These are phyloP conservation scores for Emericellopsis cladophorae DNA, from an alignment of 2,329 filamentous ascomycete genomes.

Conservation along the genomic window DNA sequence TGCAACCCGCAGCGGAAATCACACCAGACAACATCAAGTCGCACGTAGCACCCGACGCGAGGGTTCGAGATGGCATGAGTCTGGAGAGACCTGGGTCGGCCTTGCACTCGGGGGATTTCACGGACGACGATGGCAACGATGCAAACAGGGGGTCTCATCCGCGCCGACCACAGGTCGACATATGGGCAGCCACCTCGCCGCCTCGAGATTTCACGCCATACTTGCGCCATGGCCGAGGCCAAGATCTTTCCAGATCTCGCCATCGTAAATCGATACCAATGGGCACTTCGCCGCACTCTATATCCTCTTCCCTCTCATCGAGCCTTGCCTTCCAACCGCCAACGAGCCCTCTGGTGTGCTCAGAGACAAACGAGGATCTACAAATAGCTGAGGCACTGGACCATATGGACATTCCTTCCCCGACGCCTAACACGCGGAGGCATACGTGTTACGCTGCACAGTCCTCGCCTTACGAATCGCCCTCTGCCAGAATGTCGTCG, in stretches of 20 bases:
- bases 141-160: slow-evolving; percentile 6
- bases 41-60: slow-evolving; percentile 9
- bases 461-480: slow-evolving; percentile 20
- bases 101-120: slow-evolving; percentile 56
- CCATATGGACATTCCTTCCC: slow-evolving; percentile 32
- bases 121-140: slow-evolving; percentile 18
- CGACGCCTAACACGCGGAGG: slow-evolving; percentile 35
- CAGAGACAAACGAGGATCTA: slow-evolving; percentile 67
- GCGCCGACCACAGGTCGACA: slow-evolving; percentile 3
- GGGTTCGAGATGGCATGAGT: slow-evolving; percentile 41
- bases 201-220: slow-evolving; percentile 38
- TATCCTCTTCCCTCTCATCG: slow-evolving; percentile 56
- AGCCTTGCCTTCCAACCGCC: slow-evolving; percentile 79
- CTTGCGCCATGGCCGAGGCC: slow-evolving; percentile 5
- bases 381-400: slow-evolving; percentile 43
- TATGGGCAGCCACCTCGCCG: slow-evolving; percentile 45
- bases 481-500: slow-evolving; percentile 1
- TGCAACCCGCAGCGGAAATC: slow-evolving; percentile 33
- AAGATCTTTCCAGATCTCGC: too few relatives aligned
- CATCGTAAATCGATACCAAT: slow-evolving; percentile 10
- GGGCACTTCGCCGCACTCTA: slow-evolving; percentile 43
- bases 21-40: slow-evolving; percentile 27
- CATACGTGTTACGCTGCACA: slow-evolving; percentile 61
- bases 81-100: slow-evolving; percentile 72
- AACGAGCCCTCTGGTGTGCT: slow-evolving; percentile 84